Conservation (phyloP, 768 basidiomycete genomes). For the Russula sp. region DNA sequence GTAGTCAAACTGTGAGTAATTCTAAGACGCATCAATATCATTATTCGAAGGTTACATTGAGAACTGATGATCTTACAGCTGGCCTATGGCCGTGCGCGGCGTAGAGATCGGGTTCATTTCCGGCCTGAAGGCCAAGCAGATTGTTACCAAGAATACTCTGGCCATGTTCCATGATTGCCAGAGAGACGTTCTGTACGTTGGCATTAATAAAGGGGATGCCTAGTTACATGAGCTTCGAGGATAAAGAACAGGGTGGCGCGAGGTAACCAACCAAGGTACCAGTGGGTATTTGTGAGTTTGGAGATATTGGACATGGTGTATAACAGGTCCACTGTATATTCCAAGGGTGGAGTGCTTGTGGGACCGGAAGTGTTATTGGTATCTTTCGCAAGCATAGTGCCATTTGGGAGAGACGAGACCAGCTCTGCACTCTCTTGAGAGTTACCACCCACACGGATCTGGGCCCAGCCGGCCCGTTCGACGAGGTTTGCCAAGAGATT, state of each 20-base stretch:
- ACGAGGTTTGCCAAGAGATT: constrained; percentile 72
- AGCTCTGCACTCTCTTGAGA: constrained; percentile 64
- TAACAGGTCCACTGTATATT: constrained; percentile 63
- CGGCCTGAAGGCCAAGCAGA: constrained; percentile 64
- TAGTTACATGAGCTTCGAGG: constrained; percentile 26
- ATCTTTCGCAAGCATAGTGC: constrained; percentile 55
- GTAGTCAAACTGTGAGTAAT: constrained; percentile 32
- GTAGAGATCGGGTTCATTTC: constrained; percentile 82
- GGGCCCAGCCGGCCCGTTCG: constrained; percentile 57
- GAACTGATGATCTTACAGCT: constrained; percentile 10
- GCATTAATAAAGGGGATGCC: constrained; percentile 66
- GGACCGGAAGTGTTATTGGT: constrained; percentile 39
- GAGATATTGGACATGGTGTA: constrained; percentile 63
- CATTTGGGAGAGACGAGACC: constrained; percentile 49
- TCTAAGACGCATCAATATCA: constrained; percentile 1
- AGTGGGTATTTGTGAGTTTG: constrained; percentile 53
- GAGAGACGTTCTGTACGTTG: constrained; percentile 50
- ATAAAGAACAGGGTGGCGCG: not conserved
- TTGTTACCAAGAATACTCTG: constrained; percentile 60
- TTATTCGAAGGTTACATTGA: not conserved
- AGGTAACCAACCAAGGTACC: constrained; percentile 52
- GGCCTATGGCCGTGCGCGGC: constrained; percentile 31
- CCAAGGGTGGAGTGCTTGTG: constrained; percentile 67
- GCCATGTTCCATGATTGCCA: constrained; percentile 55
- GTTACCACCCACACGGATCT: constrained; percentile 74